These are phyloP conservation scores for Sicyos edulis DNA, from an alignment of 306 rosid species.

Conservation along the genomic window DNA sequence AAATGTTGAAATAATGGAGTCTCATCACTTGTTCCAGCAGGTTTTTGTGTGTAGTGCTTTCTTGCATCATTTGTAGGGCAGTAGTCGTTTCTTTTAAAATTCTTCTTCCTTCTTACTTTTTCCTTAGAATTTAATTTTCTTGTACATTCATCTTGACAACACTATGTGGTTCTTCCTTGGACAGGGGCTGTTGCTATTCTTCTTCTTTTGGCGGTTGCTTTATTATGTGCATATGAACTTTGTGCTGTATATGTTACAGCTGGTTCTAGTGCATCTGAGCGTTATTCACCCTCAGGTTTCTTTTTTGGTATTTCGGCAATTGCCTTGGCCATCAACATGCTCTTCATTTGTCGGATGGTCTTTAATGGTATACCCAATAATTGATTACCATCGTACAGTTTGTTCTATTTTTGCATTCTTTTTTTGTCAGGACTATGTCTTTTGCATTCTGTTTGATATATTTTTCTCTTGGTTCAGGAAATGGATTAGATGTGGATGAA, in stretches of 20 bases:
- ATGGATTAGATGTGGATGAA: constrained; percentile 97
- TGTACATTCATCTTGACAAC: background rate
- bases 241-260: constrained; percentile 98
- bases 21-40: background rate
- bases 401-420: background rate
- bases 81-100: background rate
- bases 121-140: background rate
- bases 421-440: background rate
- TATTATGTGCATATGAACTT: constrained; percentile 92
- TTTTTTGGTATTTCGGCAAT: constrained; percentile 99
- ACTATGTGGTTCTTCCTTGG: constrained; percentile 19
- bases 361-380: constrained; percentile 66
- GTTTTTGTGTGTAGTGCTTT: background rate
- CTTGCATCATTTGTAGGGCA: constrained; percentile 1
- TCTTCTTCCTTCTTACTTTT: background rate
- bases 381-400: constrained; percentile 15
- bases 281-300: constrained; percentile 98
- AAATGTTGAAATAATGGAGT: background rate
- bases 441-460: constrained; percentile 10
- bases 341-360: constrained; percentile 95
- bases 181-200: constrained; percentile 95
- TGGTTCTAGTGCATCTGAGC: constrained; percentile 91
- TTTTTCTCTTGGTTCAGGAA: constrained; percentile 44
- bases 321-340: constrained; percentile 99
- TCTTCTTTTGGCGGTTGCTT: constrained; percentile 94